Evolutionary conservation across 129 eudicot species (phyloP), one percentile per base, ranked within the genome.

Genomic region (Artemisia annua): DNA sequence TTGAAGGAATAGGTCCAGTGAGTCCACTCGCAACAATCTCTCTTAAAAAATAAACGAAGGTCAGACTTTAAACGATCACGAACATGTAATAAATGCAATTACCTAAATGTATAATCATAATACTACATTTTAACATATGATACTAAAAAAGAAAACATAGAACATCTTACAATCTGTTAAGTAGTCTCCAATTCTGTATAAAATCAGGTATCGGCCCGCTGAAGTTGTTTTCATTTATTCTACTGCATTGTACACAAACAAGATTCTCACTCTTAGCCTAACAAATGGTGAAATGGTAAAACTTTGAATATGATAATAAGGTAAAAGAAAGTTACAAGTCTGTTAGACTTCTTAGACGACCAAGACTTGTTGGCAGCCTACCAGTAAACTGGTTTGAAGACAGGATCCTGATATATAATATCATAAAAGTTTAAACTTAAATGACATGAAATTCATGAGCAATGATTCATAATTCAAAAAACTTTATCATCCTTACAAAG

Each of bases 1-100:
- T 81, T 64, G 83, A 79, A n/a, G 98, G 98, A 81, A 93, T 93
- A 15, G 95, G 98, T 55, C 98, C 98, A n/a, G 74, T 86, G 71
- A 93, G 77, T 67, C 98, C 98, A 80, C 92, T 89, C 24, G 90
- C 97, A 63, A 73, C 78, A 83, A 93, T 84, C 67, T 93, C 98
- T 77, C 97, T 93, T 79, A 65, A 71, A 78, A 75, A 62, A 49
- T 63, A 81, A n/a, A n/a, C 24, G 26, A 66, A 73, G 53, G 52
- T 51, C 12, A 67, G 26, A 19, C 15, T 13, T 9, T 39, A 16
- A 30, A 43, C 6, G 24, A 39, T 19, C 22, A 17, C 17, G 43
- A 68, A 35, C 6, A 28, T 28, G 52, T 39, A 13, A 32, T 62
- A 35, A 5, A 1, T 35, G 59, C 16, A 14, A 62, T 24, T 24